Conservation (phyloP, 73 alveolate species). For the Paramecium primaurelia region DNA sequence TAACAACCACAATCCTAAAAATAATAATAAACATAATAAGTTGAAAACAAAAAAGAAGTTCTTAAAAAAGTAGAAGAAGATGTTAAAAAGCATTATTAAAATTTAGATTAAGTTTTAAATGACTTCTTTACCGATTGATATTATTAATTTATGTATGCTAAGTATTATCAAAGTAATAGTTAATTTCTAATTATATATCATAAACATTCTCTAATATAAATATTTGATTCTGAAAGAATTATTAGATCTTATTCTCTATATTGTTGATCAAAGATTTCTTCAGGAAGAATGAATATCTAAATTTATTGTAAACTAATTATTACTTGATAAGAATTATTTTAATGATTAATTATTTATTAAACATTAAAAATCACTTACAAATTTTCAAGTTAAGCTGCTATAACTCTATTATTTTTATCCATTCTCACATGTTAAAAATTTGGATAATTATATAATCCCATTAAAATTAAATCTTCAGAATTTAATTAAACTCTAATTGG, state of each 20-base stretch:
- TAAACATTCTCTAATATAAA: background rate
- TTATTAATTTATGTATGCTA: background rate
- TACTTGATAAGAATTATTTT: background rate
- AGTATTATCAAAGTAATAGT: background rate
- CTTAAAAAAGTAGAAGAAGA: constrained; percentile 1
- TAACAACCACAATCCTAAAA: background rate
- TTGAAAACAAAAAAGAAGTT: background rate
- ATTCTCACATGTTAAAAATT: background rate
- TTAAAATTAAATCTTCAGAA: background rate
- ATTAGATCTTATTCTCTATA: background rate
- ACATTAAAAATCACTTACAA: background rate
- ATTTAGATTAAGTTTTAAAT: constrained; percentile 1
- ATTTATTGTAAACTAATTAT: background rate
- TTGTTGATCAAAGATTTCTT: background rate
- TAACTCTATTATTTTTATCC: background rate
- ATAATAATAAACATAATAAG: background rate
- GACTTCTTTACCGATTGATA: constrained; percentile 14
- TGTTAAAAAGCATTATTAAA: background rate
- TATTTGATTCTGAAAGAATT: background rate
- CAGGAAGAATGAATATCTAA: background rate
- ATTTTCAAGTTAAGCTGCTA: background rate
- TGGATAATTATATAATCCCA: background rate
- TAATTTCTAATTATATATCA: background rate
- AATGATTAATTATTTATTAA: background rate
- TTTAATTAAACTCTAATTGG: background rate